Evolutionary conservation across 2,329 filamentous ascomycete genomes (phyloP), one percentile per base, ranked within the genome.

Genomic region (Trichoderma atrobrunneum): DNA sequence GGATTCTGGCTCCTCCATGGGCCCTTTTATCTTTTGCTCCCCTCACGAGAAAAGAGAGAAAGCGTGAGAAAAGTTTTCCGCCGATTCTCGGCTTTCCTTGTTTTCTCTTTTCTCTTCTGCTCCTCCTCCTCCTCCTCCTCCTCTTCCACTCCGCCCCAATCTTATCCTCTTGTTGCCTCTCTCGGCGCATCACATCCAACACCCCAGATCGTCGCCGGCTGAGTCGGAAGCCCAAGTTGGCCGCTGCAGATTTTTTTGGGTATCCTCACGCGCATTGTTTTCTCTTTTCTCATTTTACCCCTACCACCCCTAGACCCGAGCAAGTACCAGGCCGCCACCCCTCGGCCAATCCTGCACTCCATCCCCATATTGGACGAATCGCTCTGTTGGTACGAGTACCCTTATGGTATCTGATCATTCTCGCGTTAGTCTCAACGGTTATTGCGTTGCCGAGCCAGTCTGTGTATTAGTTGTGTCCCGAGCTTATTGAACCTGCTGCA

Each of bases 321-420:
- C 60, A 64, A 60, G 66, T 48, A 36, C 66, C 71, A 54, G 70
- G 24, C 65, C 61, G 24, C 51, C 71, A 62, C 71, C 67, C 59
- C 34, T 63, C 70, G 39, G 59, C 64, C 57, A 77, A 77, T 74
- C 76, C 77, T 77, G 76, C 76, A 68, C 70, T 63, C 71, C 66
- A 54, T 65, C 34, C 54, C 30, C 56, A 28, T 63, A 18, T 6
- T 39, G 32, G 57, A 70, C 76, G 76, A 79, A 78, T 76, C 77
- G 75, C 69, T 73, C 74, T 76, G 73, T 74, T 79, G 76, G 76
- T 75, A 78, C 76, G 72, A 36, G 34, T 34, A 54, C 48, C 57
- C 39, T 70, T 70, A 34, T 70, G 26, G 57, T 62, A 28, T 71
- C 60, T 71, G 68, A 66, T 66, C 51, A 28, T 39, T 69, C 24